Evolutionary conservation across 163 green algal genomes (phyloP), one percentile per base, ranked within the genome.

Genomic region (Chlamydomonas reinhardtii): DNA sequence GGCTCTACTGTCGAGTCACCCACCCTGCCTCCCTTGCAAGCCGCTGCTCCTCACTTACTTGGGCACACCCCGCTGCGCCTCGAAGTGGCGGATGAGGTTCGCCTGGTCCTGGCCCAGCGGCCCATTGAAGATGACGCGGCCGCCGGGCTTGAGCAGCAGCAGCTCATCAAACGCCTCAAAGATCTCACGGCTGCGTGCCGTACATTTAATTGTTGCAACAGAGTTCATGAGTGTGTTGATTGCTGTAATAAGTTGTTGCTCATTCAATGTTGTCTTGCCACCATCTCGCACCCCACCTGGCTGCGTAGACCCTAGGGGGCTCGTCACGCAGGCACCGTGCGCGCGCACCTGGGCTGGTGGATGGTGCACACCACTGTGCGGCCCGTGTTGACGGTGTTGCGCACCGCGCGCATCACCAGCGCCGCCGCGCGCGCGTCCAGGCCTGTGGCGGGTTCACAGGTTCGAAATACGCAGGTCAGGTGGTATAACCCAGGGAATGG

Each of bases 401-500:
- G 83, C 82, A 98, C 92, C 3, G 93, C 91, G 20, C 92, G 77
- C 93, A 98, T 98, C 43, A 98, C 93, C 39, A 95, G 93, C 27
- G 94, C 91, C 12, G 96, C 95, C 25, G 96, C 94, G 25, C 91
- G 92, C 12, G 93, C 92, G 84, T 98, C 96, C 59, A 98, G 92
- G 0, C 95, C 94, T 90, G 83, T 52, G 56, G 56, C 19, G 48
- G 90, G 90, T 6, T 8, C 5, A 48, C 39, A 8, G 39, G 39
- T 48, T 8, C 5, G 5, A 8, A 48, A 48, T n/a, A n/a, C n/a
- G n/a, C n/a, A n/a, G n/a, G n/a, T n/a, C n/a, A n/a, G n/a, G n/a
- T n/a, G n/a, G n/a, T n/a, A n/a, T n/a, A n/a, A n/a, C n/a, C n/a
- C n/a, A n/a, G n/a, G n/a, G n/a, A n/a, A n/a, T n/a, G n/a, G n/a